Base-by-base conservation (phyloP, 1,139 yeast genomes). In the Martiniozyma asiatica region DNA sequence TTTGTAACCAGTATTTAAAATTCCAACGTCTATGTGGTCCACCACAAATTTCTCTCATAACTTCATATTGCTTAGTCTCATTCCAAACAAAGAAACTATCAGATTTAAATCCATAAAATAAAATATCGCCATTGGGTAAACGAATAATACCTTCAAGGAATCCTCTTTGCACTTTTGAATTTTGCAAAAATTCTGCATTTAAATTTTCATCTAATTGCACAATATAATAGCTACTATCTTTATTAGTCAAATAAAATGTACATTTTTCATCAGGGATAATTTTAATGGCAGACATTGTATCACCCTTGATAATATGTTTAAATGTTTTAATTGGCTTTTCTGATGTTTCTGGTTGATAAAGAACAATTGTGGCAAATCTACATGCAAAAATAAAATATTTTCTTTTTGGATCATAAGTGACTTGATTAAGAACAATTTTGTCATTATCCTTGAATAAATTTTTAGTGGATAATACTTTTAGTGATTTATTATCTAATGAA, bases 1-100 rank as follows among this genome's bases (percentile, higher is more conserved):
- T 13, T 42, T 46, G 56, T 31, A 53, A 58, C 29, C 38, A 34
- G 14, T 41, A 29, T 10, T 35, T 33, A 16, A 78, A 56, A 26
- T 63, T 61, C 95, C 96, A 89, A 37, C 72, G 69, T 40, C 97
- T 63, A 48, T 87, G 96, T 3, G 89, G 71, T 1, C 97, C 97
- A 14, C 97, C 97, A 52, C 97, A 89, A n/a, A 65, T 55, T 39
- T 74, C 82, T 37, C 71, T 69, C 33, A 69, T 60, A 4, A 82
- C 50, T 48, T 85, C 95, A 30, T 67, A 62, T 42, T 81, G 87
- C 25, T 66, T 61, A 0, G 87, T 72, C 47, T 84, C 94, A 48
- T 87, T 82, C 77, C 87, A 84, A 14, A 84, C 56, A 44, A 76
- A 80, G 49, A 89, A 85, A 31, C 65, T 58, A 29, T 79, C 77